Evolutionary conservation across 768 basidiomycete species (phyloP).

Genomic region (Auriscalpium vulgare): DNA sequence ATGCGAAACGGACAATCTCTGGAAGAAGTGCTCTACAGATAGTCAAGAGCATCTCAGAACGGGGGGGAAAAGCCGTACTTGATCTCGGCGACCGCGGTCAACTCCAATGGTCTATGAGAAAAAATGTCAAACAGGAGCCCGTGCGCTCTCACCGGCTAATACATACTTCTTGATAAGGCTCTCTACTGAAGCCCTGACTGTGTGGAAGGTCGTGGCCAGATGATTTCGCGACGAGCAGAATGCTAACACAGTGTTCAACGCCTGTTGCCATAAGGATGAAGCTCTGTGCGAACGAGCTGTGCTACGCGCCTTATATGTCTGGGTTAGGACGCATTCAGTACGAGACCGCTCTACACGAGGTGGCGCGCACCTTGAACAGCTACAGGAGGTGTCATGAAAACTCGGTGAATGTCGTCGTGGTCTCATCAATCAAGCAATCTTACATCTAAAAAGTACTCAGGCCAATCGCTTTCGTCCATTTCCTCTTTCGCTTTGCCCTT

Average conservation of each 20-base stretch:
- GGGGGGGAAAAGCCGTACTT: constrained; percentile 40
- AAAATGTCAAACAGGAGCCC: not conserved
- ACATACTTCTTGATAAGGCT: constrained; percentile 63
- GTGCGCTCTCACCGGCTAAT: not conserved
- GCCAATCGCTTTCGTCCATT: not conserved
- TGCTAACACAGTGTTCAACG: constrained; percentile 82
- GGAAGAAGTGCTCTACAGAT: constrained; percentile 66
- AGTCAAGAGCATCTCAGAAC: not conserved
- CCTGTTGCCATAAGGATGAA: constrained; percentile 32
- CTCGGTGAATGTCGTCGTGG: not conserved
- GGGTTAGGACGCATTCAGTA: too few relatives aligned
- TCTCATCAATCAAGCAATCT: not conserved
- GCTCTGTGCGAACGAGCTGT: too few relatives aligned
- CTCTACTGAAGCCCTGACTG: constrained; percentile 74
- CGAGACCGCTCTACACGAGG: too few relatives aligned
- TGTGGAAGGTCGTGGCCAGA: constrained; percentile 71
- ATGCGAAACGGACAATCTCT: constrained; percentile 73
- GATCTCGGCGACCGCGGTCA: constrained; percentile 73
- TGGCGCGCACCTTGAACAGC: not conserved
- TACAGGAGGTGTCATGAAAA: not conserved
- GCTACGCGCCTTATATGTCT: too few relatives aligned
- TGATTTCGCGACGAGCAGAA: constrained; percentile 80
- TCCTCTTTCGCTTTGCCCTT: not conserved
- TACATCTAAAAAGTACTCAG: not conserved
- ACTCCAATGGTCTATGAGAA: constrained; percentile 58